Conservation (phyloP, 441 rosid genomes). For the Raphanus hybrid region DNA sequence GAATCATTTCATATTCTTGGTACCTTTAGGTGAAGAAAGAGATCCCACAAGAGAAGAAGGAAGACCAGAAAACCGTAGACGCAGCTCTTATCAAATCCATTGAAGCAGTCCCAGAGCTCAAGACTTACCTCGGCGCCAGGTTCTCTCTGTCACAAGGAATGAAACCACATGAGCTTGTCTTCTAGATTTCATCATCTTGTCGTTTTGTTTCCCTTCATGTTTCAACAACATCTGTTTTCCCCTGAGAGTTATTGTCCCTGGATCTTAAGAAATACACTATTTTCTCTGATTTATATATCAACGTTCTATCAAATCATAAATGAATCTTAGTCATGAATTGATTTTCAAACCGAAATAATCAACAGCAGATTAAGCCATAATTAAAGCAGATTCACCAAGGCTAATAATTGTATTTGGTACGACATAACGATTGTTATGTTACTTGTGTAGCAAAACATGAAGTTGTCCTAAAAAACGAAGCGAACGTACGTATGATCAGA, state of each 20-base stretch:
- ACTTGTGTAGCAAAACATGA: not conserved
- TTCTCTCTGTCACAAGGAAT: conserved; percentile 68
- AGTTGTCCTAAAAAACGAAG: not conserved
- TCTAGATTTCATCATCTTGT: not conserved
- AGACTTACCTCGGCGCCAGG: conserved; percentile 58
- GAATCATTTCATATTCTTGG: not conserved
- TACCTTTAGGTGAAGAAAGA: conserved; percentile 46
- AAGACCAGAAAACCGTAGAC: conserved; percentile 55
- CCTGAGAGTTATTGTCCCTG: conserved; percentile 25
- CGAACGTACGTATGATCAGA: not conserved
- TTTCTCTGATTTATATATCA: not conserved
- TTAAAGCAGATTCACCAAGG: conserved; percentile 59
- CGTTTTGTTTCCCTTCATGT: not conserved
- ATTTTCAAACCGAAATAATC: conserved; percentile 41
- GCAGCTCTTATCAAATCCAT: conserved; percentile 49
- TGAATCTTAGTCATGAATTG: not conserved
- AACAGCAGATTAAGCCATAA: conserved; percentile 64
- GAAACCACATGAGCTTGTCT: conserved; percentile 66
- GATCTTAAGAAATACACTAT: conserved; percentile 9
- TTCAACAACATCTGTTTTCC: conserved; percentile 32
- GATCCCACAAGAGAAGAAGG: conserved; percentile 55
- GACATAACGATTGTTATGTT: not conserved
- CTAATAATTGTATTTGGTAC: conserved; percentile 40
- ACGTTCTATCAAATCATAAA: not conserved
- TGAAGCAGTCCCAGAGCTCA: conserved; percentile 58